phyloP scores from a whole-genome alignment of 202 grass and related monocot genomes.

The Elaeis oleifera region DNA sequence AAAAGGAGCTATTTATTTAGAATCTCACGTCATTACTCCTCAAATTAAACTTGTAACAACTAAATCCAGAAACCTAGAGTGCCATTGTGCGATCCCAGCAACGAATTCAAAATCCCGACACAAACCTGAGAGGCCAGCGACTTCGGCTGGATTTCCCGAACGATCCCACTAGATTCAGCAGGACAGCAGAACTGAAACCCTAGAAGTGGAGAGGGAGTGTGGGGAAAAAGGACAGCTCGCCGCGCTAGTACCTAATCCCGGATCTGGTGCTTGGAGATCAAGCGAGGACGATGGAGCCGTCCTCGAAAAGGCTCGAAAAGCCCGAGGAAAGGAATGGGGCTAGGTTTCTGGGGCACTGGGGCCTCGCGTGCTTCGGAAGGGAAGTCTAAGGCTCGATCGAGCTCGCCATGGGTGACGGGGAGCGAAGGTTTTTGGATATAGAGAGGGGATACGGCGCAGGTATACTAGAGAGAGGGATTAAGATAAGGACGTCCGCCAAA shows the following conservation, averaged over 20 bases:
- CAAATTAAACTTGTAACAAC: neutral
- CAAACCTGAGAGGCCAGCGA: neutral
- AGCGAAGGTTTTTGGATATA: neutral
- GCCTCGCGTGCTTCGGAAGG: neutral
- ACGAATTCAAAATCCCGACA: neutral
- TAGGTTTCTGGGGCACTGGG: too few species aligned
- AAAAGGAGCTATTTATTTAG: too few species aligned
- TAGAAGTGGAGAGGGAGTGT: conserved; percentile 1
- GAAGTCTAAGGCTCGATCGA: conserved; percentile 16
- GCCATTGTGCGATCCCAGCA: neutral
- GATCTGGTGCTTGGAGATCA: conserved; percentile 20
- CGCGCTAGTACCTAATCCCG: conserved; percentile 25
- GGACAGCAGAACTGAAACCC: conserved; percentile 4
- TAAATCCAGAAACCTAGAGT: neutral
- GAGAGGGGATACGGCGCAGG: conserved; percentile 1
- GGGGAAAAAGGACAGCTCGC: conserved; percentile 12
- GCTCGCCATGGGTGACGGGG: neutral
- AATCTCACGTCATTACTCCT: conserved; percentile 11
- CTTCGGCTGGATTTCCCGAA: conserved; percentile 14
- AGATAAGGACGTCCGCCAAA: conserved; percentile 34
- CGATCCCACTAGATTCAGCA: conserved; percentile 18
- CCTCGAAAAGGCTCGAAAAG: conserved; percentile 4
- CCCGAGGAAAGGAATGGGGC: conserved; percentile 4
- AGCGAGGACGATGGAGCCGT: conserved; percentile 2
- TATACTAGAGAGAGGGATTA: conserved; percentile 4